phyloP scores from a whole-genome alignment of 2,329 filamentous ascomycete species.

The Microcyclospora pomicola region DNA sequence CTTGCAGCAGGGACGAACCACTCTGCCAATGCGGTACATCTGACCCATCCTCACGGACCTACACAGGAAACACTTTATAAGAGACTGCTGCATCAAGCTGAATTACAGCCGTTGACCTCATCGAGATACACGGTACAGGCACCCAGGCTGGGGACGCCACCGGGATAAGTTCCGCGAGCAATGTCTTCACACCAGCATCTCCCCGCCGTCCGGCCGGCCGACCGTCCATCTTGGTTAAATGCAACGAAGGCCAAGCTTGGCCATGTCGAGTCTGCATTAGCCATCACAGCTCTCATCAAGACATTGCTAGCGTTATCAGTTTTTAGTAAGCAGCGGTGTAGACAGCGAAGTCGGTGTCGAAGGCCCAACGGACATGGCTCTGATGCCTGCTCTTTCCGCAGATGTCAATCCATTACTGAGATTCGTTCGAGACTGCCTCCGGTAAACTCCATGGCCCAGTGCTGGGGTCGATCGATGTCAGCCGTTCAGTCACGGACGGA shows the following conservation, averaged over 20 bases:
- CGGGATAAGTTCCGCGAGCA: slow-evolving; percentile 17
- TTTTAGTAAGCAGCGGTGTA: too few relatives aligned
- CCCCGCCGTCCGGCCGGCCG: neutral
- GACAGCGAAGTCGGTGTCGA: too few relatives aligned
- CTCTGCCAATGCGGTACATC: slow-evolving; percentile 14
- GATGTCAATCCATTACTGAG: too few relatives aligned
- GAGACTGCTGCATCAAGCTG: slow-evolving; percentile 12
- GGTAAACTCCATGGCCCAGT: too few relatives aligned
- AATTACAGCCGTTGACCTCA: slow-evolving; percentile 13
- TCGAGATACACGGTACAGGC: slow-evolving; percentile 24
- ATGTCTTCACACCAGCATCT: slow-evolving; percentile 10
- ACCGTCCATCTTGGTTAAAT: slow-evolving; percentile 11
- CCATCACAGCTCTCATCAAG: slow-evolving; percentile 47
- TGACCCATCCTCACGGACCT: slow-evolving; percentile 18
- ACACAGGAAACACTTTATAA: slow-evolving; percentile 10
- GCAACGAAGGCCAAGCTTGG: slow-evolving; percentile 19
- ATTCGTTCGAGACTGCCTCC: too few relatives aligned
- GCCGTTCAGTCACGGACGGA: too few relatives aligned
- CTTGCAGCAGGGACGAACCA: slow-evolving; percentile 13
- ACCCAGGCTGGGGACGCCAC: slow-evolving; percentile 21
- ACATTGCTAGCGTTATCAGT: slow-evolving; percentile 44
- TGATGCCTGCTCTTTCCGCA: too few relatives aligned
- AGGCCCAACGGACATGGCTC: too few relatives aligned
- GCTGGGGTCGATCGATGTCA: too few relatives aligned
- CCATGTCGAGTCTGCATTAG: slow-evolving; percentile 17